These are phyloP conservation scores for Ettlia oleoabundans DNA, from an alignment of 139 green algal genomes.

Conservation along the genomic window DNA sequence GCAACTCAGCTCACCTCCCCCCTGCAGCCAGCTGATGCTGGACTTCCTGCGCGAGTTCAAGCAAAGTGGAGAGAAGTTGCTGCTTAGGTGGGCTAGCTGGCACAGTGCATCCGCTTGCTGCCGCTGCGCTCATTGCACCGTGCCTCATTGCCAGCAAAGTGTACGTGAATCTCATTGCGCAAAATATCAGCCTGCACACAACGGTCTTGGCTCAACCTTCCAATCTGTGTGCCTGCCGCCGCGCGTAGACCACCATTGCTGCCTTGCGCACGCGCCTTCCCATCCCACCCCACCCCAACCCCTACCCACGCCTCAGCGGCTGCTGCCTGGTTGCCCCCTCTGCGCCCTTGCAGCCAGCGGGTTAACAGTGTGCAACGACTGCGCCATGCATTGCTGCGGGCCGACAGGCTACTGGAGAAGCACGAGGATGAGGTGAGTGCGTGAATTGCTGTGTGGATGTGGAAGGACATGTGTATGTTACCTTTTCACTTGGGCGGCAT, in stretches of 20 bases:
- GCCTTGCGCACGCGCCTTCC: background rate
- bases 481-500: no score
- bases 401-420: slow-evolving; percentile 56
- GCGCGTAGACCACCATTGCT: no score
- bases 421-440: slow-evolving; percentile 53
- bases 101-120: no score
- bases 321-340: background rate
- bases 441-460: background rate
- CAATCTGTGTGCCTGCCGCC: no score
- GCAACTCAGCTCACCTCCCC: no score
- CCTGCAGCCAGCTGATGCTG: slow-evolving; percentile 50
- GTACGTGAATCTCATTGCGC: no score
- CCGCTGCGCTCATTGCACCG: no score
- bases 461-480: background rate
- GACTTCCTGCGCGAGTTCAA: slow-evolving; percentile 67
- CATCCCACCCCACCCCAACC: background rate
- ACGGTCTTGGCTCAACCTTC: no score
- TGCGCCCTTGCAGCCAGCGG: slow-evolving; percentile 13
- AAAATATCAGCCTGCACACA: no score
- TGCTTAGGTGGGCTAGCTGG: slow-evolving; percentile 53
- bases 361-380: slow-evolving; percentile 48
- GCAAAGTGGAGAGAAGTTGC: slow-evolving; percentile 55
- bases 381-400: slow-evolving; percentile 45
- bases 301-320: background rate
- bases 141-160: no score